Evolutionary conservation across 106 monocot species (phyloP).

Genomic region (Acanthochlamys bracteata): DNA sequence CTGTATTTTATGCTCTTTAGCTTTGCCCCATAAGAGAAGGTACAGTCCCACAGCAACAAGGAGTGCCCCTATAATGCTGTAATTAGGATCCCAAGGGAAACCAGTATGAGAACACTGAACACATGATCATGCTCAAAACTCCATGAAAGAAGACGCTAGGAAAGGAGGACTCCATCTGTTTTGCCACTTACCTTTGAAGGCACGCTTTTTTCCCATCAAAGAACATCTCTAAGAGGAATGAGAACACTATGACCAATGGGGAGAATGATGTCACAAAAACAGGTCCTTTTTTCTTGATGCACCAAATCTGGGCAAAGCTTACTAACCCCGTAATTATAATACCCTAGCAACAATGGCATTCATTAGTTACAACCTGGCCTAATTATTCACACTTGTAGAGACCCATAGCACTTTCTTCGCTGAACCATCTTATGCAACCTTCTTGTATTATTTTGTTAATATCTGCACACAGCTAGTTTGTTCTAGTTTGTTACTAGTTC

Average conservation of each 20-base stretch:
- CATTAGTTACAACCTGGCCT: too few relatives aligned
- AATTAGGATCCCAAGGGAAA: neutral
- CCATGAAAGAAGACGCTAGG: too few relatives aligned
- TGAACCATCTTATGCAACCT: too few relatives aligned
- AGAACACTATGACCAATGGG: constrained; percentile 37
- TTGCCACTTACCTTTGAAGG: constrained; percentile 15
- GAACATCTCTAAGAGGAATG: constrained; percentile 23
- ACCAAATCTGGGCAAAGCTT: constrained; percentile 14
- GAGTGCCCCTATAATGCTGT: constrained; percentile 26
- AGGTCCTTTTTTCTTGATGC: constrained; percentile 38
- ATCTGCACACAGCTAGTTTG: too few relatives aligned
- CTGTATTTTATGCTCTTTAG: constrained; percentile 27
- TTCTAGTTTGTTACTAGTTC: too few relatives aligned
- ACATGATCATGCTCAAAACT: too few relatives aligned
- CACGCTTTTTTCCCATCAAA: neutral
- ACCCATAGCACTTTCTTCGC: too few relatives aligned
- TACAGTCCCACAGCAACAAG: constrained; percentile 34
- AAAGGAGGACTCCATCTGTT: too few relatives aligned
- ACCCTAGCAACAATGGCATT: constrained; percentile 8
- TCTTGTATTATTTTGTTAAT: too few relatives aligned
- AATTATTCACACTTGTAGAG: too few relatives aligned
- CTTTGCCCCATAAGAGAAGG: constrained; percentile 45
- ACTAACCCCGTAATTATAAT: constrained; percentile 11
- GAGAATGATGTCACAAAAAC: constrained; percentile 32
- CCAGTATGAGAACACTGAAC: too few relatives aligned